Base-by-base conservation (phyloP, 2,329 filamentous ascomycete species). In the Ophiostoma quercus region DNA sequence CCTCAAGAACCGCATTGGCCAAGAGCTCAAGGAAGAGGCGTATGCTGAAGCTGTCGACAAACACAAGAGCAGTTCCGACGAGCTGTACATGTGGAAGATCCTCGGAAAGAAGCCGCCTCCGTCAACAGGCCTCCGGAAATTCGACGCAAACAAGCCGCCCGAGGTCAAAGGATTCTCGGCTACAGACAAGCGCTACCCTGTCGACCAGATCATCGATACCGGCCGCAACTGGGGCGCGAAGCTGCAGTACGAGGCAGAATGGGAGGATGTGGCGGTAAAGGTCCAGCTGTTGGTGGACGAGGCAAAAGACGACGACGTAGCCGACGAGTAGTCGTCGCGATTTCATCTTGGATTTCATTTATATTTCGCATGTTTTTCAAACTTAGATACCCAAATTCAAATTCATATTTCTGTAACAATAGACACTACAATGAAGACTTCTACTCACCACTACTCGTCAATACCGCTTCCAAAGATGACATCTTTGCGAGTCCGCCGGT, bases 401-500 rank as follows among this genome's bases (percentile, higher is more conserved):
- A 29, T 57, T 57, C n/a, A 9, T 57, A 12, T 57, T 57, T 25
- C 1, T 29, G 25, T 29, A 29, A 29, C 2, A 29, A 29, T 29
- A 29, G 25, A n/a, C 25, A 1, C 25, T 29, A 2, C 25, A 29
- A 1, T 29, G 5, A 34, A 34, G 5, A 34, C 34, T 6, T 5
- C 34, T 34, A 6, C 34, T 3, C 34, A 7, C 16, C 1, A 8
- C 51, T 57, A 57, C n/a, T 57, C n/a, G 3, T 14, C 3, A 11
- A 25, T 8, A 57, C 22, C 51, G 29, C 51, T 25, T 14, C 85
- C 84, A 79, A 87, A 89, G 54, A 89, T 74, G 54, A 80, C 77
- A 75, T 88, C 86, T 67, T 80, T 80, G 73, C 85, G 83, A 72
- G 79, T 80, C 73, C 80, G 80, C 72, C 84, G 78, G 74, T 89